These are phyloP conservation scores for Ophiocordyceps camponoti-leonardi DNA, from an alignment of 2,329 filamentous ascomycete species.

Conservation along the genomic window DNA sequence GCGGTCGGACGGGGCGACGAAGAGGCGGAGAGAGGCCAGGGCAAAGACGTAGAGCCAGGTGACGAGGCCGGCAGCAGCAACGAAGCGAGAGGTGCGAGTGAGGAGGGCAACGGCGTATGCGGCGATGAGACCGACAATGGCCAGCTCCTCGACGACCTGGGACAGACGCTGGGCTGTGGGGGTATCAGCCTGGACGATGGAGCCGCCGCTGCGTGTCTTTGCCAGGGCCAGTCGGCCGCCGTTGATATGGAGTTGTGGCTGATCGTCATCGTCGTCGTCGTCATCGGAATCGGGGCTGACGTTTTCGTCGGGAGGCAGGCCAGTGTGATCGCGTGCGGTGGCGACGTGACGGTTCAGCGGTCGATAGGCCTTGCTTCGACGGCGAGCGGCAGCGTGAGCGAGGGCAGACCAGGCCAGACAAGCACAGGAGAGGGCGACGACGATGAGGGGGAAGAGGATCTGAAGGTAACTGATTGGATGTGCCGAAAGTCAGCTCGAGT, in stretches of 20 bases:
- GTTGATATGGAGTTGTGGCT: conserved; percentile 28
- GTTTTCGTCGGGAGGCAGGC: conserved; percentile 28
- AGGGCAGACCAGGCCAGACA: conserved; percentile 43
- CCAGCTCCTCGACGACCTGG: conserved; percentile 57
- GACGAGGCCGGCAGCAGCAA: conserved; percentile 48
- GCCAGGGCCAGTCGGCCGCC: conserved; percentile 39
- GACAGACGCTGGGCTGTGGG: conserved; percentile 57
- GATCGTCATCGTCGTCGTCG: conserved; percentile 42
- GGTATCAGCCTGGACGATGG: conserved; percentile 54
- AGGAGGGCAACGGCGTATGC: conserved; percentile 50
- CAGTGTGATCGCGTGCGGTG: conserved; percentile 27
- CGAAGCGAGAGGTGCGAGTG: conserved; percentile 38
- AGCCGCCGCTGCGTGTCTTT: conserved; percentile 44
- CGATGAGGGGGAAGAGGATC: conserved; percentile 58
- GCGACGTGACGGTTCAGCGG: conserved; percentile 26
- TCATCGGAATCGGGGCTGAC: conserved; percentile 27
- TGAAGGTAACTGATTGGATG: conserved; percentile 24
- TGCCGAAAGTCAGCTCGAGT: neutral
- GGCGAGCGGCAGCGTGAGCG: conserved; percentile 33
- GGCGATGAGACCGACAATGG: conserved; percentile 52
- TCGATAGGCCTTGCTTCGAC: conserved; percentile 36
- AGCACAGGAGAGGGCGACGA: conserved; percentile 53
- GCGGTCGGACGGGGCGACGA: conserved; percentile 45
- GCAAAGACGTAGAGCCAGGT: conserved; percentile 70
- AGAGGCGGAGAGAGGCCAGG: conserved; percentile 57